Base-by-base conservation (phyloP, 1,284 basidiomycete genomes). In the Somion occarium region DNA sequence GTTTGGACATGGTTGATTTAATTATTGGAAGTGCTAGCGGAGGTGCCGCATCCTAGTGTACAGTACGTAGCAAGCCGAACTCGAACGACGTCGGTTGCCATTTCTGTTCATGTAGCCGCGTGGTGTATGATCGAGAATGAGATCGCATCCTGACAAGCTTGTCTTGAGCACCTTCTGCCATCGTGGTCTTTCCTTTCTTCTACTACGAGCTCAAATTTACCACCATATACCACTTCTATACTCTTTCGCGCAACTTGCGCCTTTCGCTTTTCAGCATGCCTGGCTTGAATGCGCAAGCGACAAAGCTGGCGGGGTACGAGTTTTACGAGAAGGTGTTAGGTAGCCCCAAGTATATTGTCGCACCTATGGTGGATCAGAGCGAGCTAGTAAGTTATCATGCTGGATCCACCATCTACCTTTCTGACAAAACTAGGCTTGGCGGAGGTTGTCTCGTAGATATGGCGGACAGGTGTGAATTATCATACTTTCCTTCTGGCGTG, bases 361-460 rank as follows among this genome's bases (percentile, higher is more conserved):
- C 93, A 11, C 95, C 96, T 7, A 98, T 98, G 96, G 96, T 98
- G 0, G 95, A 98, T 68, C 93, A 96, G 71, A 93, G 90, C 62
- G 95, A 98, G 69, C 78, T 98, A 64, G 92, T 94, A 58, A 62
- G 87, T 77, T 11, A 22, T 19, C 19, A 27, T 20, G n/a, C n/a
- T n/a, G n/a, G n/a, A n/a, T n/a, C n/a, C n/a, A n/a, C n/a, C n/a
- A n/a, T 26, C 43, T 46, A 43, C 37, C 48, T 5, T 44, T 38
- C 26, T 55, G 23, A 30, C 19, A 19, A 15, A 25, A 5, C 13
- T 48, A 93, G 91, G 88, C 93, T 12, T 99, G 93, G 92, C 80
- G 96, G 54, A 82, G 86, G 52, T 72, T 98, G n/a, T 91, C 91
- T 7, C 78, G 95, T 49, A 73, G 88, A 53, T 93, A 97, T 61